Evolutionary conservation across 2,329 filamentous ascomycete species (phyloP), one percentile per base, ranked within the genome.

Genomic region (Penicillium griseofulvum): DNA sequence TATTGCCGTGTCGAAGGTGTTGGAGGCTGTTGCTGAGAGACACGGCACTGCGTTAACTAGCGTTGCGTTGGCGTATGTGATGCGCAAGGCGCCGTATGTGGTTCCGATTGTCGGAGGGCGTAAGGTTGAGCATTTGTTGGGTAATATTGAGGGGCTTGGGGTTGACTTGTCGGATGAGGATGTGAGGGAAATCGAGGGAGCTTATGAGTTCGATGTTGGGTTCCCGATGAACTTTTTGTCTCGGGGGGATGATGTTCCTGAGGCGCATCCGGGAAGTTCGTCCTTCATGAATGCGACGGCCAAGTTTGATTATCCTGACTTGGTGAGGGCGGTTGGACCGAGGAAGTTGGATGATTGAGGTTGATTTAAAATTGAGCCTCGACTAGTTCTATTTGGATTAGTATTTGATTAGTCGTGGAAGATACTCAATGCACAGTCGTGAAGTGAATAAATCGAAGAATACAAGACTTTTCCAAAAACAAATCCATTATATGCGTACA

Each of bases 91-190:
- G 0, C 75, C 76, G 0, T 75, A 83, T 56, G 81, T 84, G 19
- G 79, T 81, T 57, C 81, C 81, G 0, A 77, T 84, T 44, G 65
- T 84, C 11, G 82, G 81, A 2, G 79, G 78, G 0, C 70, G 80
- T 12, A 83, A 79, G 62, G 63, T 81, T 28, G 79, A 82, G 61
- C 81, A 84, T 52, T 64, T 84, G 10, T 65, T 76, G 52, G 75
- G 76, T 16, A 86, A 85, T 63, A 83, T 87, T 55, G 74, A 81
- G 63, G 83, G 81, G 0, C 63, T 87, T 52, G 74, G 66, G 5
- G 66, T 87, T 33, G 64, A 71, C 19, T 70, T 87, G 52, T 78
- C 76, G 0, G 74, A 80, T 2, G 76, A 81, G 16, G 82, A 87
- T 56, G 74, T 86, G 14, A 68, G 74, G 37, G 77, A 80, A 57